Evolutionary conservation across 1,139 yeast species (phyloP), one percentile per base, ranked within the genome.

Genomic region (Pichia sp.): DNA sequence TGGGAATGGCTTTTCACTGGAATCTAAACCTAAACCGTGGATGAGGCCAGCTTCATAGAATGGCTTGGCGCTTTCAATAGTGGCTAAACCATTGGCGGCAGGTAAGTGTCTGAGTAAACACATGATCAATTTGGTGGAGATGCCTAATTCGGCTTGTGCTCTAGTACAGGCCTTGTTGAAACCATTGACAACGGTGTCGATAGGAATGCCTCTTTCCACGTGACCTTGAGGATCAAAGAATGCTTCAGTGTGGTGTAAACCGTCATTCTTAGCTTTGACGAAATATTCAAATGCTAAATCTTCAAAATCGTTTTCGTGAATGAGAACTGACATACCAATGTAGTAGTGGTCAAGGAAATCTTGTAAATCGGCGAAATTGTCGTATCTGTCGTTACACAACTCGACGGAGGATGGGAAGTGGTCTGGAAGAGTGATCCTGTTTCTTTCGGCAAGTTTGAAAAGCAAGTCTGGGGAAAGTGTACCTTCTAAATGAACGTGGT

Each of bases 151-250:
- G 6, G 57, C 53, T 48, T 73, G 70, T 17, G 93, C 91, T 51
- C 75, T 75, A 34, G 66, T 68, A 61, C 85, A 75, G 5, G 91
- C 94, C 57, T 75, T 73, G 53, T 76, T 66, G 58, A 86, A 78
- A 2, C 94, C 95, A 28, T 65, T 62, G 19, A 85, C 77, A 18
- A 86, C 86, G 3, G 72, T 67, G 19, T 80, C 83, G 41, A 85
- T 67, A 18, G 72, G 58, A 40, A 86, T 70, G 9, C 82, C 85
- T 58, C 94, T 72, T 52, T 81, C 83, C 28, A 84, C 73, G 60
- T 86, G 95, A 22, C 89, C 89, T 67, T 86, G 95, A 21, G 95
- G 94, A 60, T 86, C 95, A 58, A 84, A 86, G 63, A 85, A 86
- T 1, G 83, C 80, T 65, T 86, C 95, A 6, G 65, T 57, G 44